Percentiles rank a stretch among this genome's conserved stretches.
Conservation (phyloP, 164 flowering plant genomes). For the Platanus orientalis region DNA sequence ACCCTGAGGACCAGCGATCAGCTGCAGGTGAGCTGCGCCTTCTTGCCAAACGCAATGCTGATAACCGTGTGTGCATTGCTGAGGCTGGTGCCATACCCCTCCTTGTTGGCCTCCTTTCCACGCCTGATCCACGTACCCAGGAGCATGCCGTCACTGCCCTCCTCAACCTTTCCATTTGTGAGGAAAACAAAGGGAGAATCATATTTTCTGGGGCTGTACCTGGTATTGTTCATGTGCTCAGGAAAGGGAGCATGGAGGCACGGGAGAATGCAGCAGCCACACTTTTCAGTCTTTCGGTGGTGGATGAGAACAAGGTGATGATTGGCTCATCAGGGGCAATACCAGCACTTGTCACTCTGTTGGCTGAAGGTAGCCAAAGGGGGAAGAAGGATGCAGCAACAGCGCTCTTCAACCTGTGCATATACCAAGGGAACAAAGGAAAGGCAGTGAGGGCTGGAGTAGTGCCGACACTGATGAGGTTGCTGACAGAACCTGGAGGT, state of each 20-base stretch:
- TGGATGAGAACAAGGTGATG: constrained; percentile 83
- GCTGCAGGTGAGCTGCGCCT: constrained; percentile 97
- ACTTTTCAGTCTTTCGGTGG: constrained; percentile 86
- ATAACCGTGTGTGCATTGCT: constrained; percentile 95
- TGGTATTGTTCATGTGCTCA: constrained; percentile 82
- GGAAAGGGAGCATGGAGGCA: constrained; percentile 92
- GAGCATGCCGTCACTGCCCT: constrained; percentile 97
- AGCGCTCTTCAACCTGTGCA: constrained; percentile 93
- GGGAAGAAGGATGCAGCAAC: constrained; percentile 99
- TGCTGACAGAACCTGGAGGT: constrained; percentile 70
- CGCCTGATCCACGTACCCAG: constrained; percentile 75
- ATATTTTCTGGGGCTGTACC: constrained; percentile 74
- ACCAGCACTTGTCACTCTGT: constrained; percentile 70
- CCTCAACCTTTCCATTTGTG: constrained; percentile 91
- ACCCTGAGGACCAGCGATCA: constrained; percentile 70
- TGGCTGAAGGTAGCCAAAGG: constrained; percentile 86
- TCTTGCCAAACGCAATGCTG: constrained; percentile 89
- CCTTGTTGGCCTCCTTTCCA: constrained; percentile 65
- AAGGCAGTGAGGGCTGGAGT: constrained; percentile 86
- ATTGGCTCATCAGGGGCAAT: constrained; percentile 86
- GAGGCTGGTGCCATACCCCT: constrained; percentile 96
- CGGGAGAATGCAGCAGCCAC: constrained; percentile 98
- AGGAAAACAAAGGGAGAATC: constrained; percentile 79
- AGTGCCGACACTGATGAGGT: constrained; percentile 60
- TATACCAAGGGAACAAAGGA: constrained; percentile 91